phyloP scores from a whole-genome alignment of 768 basidiomycete genomes.

The Termitomyces sp. region DNA sequence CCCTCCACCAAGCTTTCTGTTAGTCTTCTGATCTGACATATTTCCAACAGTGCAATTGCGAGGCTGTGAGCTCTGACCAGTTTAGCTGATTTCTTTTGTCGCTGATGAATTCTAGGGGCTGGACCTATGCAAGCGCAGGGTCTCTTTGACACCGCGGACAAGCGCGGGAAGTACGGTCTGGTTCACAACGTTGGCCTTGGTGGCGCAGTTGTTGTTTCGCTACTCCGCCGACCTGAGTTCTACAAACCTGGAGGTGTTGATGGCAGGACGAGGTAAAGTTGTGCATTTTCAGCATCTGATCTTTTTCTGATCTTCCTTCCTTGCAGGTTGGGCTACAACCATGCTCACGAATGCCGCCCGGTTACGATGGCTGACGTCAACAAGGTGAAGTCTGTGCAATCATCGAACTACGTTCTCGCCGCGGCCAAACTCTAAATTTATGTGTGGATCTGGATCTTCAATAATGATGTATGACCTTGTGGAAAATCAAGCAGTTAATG shows the following conservation, averaged over 20 bases:
- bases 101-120: constrained; percentile 47
- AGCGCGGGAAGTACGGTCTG: constrained; percentile 74
- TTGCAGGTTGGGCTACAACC: constrained; percentile 74
- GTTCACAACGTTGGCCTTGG: constrained; percentile 85
- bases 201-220: constrained; percentile 72
- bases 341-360: constrained; percentile 62
- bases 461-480: neutral
- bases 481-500: neutral
- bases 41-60: constrained; percentile 63
- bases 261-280: constrained; percentile 56
- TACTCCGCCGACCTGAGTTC: constrained; percentile 77
- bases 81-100: neutral
- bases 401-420: constrained; percentile 45
- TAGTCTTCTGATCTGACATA: constrained; percentile 1
- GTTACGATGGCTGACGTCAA: constrained; percentile 64
- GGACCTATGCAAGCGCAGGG: constrained; percentile 81
- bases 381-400: constrained; percentile 70
- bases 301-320: neutral
- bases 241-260: constrained; percentile 63
- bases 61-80: constrained; percentile 42
- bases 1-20: neutral
- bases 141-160: constrained; percentile 57
- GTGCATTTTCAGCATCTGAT: neutral
- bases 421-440: constrained; percentile 40
- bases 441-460: neutral